A percentile compares a stretch with the other conserved stretches of the same genome.
Evolutionary conservation across 805 yeast genomes (phyloP).

Genomic region (Yarrowia sp.): DNA sequence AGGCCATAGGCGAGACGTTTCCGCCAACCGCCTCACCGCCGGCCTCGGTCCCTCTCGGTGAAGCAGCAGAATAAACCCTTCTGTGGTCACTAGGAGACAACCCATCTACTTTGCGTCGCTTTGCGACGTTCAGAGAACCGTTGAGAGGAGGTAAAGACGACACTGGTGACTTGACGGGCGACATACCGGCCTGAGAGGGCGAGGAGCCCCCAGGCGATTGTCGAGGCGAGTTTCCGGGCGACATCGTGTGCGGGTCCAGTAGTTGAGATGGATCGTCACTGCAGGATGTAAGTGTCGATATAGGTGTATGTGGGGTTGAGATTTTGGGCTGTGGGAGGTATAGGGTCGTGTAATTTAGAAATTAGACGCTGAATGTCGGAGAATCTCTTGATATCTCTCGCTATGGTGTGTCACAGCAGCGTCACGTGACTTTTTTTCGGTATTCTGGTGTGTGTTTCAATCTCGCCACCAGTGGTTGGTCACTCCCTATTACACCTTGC

Average conservation of each 20-base stretch:
- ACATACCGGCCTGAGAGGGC: not conserved
- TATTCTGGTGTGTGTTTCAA: not conserved
- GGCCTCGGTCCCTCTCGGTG: not conserved
- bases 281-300: not conserved
- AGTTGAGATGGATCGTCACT: not conserved
- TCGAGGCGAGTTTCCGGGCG: not conserved
- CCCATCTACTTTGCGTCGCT: conserved; percentile 8
- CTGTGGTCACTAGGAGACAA: not conserved
- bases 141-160: conserved; percentile 3
- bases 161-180: conserved; percentile 19
- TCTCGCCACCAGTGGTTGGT: not conserved
- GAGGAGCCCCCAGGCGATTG: conserved; percentile 7
- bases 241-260: not conserved
- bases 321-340: too few species aligned
- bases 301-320: not conserved
- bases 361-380: too few species aligned
- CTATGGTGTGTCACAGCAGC: too few species aligned
- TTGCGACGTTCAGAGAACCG: not conserved
- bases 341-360: not conserved
- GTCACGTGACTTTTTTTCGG: not conserved
- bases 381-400: too few species aligned
- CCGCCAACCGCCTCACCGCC: not conserved
- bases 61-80: not conserved
- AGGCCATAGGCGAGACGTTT: not conserved
- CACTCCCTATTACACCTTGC: not conserved